phyloP scores from a whole-genome alignment of 495 filamentous ascomycete genomes.

The Aspergillus heteromorphus region DNA sequence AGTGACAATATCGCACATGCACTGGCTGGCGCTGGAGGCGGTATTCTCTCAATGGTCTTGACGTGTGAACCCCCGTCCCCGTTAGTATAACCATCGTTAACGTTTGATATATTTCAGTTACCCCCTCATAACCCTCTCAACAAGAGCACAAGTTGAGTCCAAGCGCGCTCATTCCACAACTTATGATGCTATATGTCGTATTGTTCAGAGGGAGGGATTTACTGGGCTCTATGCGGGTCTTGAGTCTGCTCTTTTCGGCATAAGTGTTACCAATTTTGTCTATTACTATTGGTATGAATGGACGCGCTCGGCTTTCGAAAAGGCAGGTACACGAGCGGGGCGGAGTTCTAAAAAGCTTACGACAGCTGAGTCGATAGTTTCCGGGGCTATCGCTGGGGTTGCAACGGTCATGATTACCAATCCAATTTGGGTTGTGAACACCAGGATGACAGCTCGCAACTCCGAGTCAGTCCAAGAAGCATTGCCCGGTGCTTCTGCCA shows the following conservation, averaged over 20 bases:
- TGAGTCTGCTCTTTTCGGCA: slow-evolving; percentile 90
- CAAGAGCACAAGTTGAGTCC: slow-evolving; percentile 95
- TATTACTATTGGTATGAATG: slow-evolving; percentile 99
- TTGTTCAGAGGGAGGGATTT: slow-evolving; percentile 86
- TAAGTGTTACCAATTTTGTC: slow-evolving; percentile 97
- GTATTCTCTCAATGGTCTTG: slow-evolving; percentile 89
- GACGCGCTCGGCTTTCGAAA: slow-evolving; percentile 84
- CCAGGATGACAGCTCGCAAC: slow-evolving; percentile 89
- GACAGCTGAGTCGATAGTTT: slow-evolving; percentile 85
- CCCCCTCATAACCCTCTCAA: slow-evolving; percentile 95
- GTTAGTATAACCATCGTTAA: slow-evolving; percentile 8
- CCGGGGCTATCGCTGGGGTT: slow-evolving; percentile 89
- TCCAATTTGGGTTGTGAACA: slow-evolving; percentile 98
- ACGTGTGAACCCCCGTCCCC: slow-evolving; percentile 52
- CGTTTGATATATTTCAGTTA: slow-evolving; percentile 53
- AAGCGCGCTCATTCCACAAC: slow-evolving; percentile 81
- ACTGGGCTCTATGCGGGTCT: slow-evolving; percentile 83
- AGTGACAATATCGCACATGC: slow-evolving; percentile 91
- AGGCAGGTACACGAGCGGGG: slow-evolving; percentile 67
- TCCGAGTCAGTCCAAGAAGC: slow-evolving; percentile 49
- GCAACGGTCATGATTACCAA: slow-evolving; percentile 95
- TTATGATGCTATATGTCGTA: slow-evolving; percentile 73
- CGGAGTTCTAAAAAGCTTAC: slow-evolving; percentile 78
- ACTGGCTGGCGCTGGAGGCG: slow-evolving; percentile 82
- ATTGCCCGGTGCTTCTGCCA: slow-evolving; percentile 40